These are phyloP conservation scores for Anthostomella pinea DNA, from an alignment of 2,329 filamentous ascomycete species.

Conservation along the genomic window DNA sequence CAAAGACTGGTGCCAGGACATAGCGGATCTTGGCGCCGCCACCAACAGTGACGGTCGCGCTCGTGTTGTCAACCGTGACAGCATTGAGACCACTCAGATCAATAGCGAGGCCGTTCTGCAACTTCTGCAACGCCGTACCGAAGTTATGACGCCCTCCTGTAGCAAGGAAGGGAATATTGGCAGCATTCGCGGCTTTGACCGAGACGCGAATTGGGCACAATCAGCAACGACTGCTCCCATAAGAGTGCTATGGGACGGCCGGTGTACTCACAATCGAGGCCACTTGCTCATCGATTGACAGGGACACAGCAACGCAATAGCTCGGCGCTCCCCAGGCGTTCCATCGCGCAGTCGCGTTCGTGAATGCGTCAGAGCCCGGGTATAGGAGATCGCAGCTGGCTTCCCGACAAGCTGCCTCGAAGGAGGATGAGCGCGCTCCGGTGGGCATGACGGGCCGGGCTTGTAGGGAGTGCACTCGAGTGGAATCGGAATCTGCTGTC, in stretches of 20 bases:
- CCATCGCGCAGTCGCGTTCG: conserved; percentile 12
- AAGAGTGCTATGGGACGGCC: neutral
- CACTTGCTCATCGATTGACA: conserved; percentile 7
- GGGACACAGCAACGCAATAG: conserved; percentile 8
- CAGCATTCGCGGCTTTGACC: neutral
- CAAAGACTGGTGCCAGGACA: neutral
- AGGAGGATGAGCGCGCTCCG: too few species aligned
- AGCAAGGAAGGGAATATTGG: conserved; percentile 3
- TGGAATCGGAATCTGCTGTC: too few species aligned
- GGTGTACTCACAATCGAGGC: conserved; percentile 7
- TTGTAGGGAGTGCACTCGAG: too few species aligned
- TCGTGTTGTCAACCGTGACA: neutral
- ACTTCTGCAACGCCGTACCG: neutral
- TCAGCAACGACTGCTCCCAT: neutral
- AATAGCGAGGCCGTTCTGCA: conserved; percentile 5
- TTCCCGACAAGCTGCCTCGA: too few species aligned
- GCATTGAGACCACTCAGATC: conserved; percentile 4
- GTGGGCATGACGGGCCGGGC: too few species aligned
- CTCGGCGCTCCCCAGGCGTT: conserved; percentile 6
- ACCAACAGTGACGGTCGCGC: conserved; percentile 1
- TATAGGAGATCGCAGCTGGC: too few species aligned
- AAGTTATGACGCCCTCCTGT: conserved; percentile 5
- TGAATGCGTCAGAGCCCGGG: conserved; percentile 8
- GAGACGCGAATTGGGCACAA: neutral
- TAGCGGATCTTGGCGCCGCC: neutral